These are phyloP conservation scores for Lentinula novae-zelandiae DNA, from an alignment of 1,284 basidiomycete species.

Conservation along the genomic window DNA sequence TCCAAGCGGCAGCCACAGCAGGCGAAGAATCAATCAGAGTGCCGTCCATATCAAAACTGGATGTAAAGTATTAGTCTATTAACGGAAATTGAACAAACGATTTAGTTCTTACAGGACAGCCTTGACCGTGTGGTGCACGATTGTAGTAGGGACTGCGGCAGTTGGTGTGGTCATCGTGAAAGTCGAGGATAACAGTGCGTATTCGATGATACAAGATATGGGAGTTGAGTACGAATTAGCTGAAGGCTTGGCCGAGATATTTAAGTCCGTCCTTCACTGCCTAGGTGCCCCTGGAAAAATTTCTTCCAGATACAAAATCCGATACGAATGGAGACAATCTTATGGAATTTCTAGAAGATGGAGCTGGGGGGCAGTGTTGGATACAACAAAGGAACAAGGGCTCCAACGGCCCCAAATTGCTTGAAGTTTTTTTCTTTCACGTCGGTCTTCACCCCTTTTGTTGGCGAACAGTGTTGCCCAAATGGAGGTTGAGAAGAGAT, in stretches of 20 bases:
- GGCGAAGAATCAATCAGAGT: slow-evolving; percentile 41
- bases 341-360: slow-evolving; percentile 4
- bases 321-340: slow-evolving; percentile 2
- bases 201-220: neutral
- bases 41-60: slow-evolving; percentile 17
- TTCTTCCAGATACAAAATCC: neutral
- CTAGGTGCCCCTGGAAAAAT: neutral
- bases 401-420: slow-evolving; percentile 2
- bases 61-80: neutral
- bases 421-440: neutral
- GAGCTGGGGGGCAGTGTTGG: neutral
- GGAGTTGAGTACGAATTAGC: neutral
- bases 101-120: slow-evolving; percentile 13
- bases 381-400: neutral
- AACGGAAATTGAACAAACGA: neutral
- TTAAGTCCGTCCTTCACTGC: neutral
- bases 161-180: slow-evolving; percentile 1
- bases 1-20: slow-evolving; percentile 45
- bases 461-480: neutral
- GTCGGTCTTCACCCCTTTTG: neutral
- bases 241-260: neutral
- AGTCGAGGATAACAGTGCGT: neutral
- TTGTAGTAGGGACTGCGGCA: slow-evolving; percentile 3
- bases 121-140: slow-evolving; percentile 11
- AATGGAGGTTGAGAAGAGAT: neutral